These are phyloP conservation scores for Umbelopsis vinacea DNA, from an alignment of 192 early-diverging fungal species.

Conservation along the genomic window DNA sequence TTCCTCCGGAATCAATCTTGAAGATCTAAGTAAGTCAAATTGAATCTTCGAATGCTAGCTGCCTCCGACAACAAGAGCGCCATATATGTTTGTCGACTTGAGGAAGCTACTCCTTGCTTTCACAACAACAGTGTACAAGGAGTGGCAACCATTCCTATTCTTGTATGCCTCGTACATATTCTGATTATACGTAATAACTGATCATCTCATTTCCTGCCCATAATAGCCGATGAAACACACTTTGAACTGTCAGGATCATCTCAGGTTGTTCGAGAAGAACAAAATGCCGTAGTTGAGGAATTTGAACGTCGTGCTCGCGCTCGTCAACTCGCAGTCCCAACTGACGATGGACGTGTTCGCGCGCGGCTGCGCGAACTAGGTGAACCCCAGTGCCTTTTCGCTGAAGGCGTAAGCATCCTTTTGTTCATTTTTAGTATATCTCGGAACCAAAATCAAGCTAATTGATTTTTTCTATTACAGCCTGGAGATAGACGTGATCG, in stretches of 20 bases:
- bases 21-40: conserved; percentile 44
- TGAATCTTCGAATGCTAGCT: not conserved
- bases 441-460: not conserved
- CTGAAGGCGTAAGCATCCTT: conserved; percentile 76
- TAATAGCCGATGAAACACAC: conserved; percentile 37
- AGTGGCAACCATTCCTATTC: conserved; percentile 21
- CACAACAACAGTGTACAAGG: conserved; percentile 28
- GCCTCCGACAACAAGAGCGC: not conserved
- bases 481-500: conserved; percentile 84
- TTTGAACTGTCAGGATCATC: conserved; percentile 51
- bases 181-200: not conserved
- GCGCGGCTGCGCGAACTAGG: conserved; percentile 72
- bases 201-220: not conserved
- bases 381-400: conserved; percentile 92
- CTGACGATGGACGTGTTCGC: conserved; percentile 83
- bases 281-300: conserved; percentile 64
- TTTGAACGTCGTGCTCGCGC: conserved; percentile 80
- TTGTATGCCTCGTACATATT: not conserved
- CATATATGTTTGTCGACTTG: not conserved
- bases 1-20: conserved; percentile 42
- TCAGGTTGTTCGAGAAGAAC: conserved; percentile 50
- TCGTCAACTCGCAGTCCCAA: conserved; percentile 84
- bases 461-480: conserved; percentile 26
- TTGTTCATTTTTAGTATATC: not conserved
- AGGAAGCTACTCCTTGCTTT: too few relatives aligned